phyloP scores from a whole-genome alignment of 2,329 filamentous ascomycete species.

The Cladorrhinum sp. region DNA sequence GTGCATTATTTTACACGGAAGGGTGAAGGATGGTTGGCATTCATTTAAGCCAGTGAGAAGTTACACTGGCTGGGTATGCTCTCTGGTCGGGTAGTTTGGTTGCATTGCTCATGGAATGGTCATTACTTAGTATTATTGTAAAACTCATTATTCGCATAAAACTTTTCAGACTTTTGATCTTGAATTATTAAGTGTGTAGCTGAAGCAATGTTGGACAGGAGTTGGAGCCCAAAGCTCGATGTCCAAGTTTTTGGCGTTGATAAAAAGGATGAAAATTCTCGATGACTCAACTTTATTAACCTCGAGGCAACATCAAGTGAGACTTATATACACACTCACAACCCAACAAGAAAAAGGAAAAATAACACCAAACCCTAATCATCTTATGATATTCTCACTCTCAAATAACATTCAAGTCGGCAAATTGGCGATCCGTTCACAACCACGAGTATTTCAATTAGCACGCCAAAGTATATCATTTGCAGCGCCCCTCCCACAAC shows the following conservation, averaged over 20 bases:
- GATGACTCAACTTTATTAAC: constrained; percentile 19
- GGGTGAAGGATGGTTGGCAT: background rate
- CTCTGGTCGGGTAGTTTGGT: too few relatives aligned
- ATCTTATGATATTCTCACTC: background rate
- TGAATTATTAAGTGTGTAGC: background rate
- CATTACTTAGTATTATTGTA: background rate
- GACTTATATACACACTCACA: constrained; percentile 9
- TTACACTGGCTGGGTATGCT: too few relatives aligned
- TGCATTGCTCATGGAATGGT: background rate
- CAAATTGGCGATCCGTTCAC: background rate
- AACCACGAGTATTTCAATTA: background rate
- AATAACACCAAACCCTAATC: background rate
- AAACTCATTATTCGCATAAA: background rate
- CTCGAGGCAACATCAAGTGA: background rate
- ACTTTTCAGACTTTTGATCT: background rate
- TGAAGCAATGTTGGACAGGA: background rate
- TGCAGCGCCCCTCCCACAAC: background rate
- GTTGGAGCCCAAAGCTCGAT: background rate
- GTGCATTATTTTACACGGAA: background rate
- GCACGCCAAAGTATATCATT: background rate
- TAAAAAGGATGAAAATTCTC: constrained; percentile 19
- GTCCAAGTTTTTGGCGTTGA: background rate
- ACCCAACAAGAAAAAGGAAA: background rate
- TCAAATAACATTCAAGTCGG: background rate
- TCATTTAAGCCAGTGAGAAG: background rate